Evolutionary conservation across 306 rosid genomes (phyloP), one percentile per base, ranked within the genome.

Genomic region (Vigna angularis): DNA sequence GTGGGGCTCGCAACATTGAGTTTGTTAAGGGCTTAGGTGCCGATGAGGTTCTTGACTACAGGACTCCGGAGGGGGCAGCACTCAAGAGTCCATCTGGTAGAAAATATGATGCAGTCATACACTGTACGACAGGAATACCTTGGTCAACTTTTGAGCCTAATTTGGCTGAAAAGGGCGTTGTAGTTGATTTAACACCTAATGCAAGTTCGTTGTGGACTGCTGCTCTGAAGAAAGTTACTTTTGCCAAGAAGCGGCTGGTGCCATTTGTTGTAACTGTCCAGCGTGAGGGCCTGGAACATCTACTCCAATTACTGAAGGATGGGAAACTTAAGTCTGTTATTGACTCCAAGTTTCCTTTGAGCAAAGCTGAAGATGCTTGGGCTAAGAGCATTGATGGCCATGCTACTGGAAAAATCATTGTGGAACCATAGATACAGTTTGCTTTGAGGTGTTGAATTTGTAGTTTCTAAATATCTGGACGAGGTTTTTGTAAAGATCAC

Each of bases 361-460:
- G 88, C 82, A 92, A 84, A 78, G 93, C 88, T 66, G 93, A 88
- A 76, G 91, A 87, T 85, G 94, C 93, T 53, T 92, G 97, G 97
- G 90, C 91, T 42, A 88, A 86, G 87, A 87, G 90, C 77, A 83
- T 86, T 42, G 90, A 88, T 45, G 89, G 91, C 53, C 86, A 84
- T 73, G 89, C 89, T 72, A 85, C 91, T 30, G 95, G 95, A 17
- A 92, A 90, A 84, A 86, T 92, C 86, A 74, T 92, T 45, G 83
- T 89, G 75, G 94, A 88, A 77, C 84, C 84, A 75, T 82, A 85
- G 53, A 65, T 73, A 38, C 66, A 18, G 51, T 56, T 73, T 82
- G 42, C 76, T 57, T 50, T 70, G 26, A 49, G 22, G 45, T 36
- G 56, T 70, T 74, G 81, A 70, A 58, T 73, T 30, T 70, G 17